A percentile compares a stretch with the other conserved stretches of the same genome.
phyloP scores from a whole-genome alignment of 2,329 filamentous ascomycete species.

The Alternaria sp. region DNA sequence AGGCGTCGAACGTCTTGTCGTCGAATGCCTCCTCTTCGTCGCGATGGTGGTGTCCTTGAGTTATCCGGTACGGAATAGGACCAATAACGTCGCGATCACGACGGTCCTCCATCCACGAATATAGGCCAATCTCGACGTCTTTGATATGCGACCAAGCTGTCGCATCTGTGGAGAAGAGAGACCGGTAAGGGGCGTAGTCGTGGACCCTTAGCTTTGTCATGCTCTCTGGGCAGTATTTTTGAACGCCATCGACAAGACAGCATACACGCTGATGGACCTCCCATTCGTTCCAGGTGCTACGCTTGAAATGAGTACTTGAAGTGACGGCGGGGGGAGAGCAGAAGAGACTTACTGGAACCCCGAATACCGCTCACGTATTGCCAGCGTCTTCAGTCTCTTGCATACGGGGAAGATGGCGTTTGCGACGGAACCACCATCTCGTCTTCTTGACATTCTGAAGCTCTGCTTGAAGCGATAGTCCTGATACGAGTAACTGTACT shows the following conservation, averaged over 20 bases:
- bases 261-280: conserved; percentile 51
- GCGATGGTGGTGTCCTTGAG: conserved; percentile 45
- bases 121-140: conserved; percentile 46
- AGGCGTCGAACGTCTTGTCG: conserved; percentile 46
- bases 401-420: conserved; percentile 47
- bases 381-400: conserved; percentile 43
- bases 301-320: conserved; percentile 17
- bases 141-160: conserved; percentile 44
- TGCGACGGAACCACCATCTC: conserved; percentile 47
- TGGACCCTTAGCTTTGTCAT: conserved; percentile 47
- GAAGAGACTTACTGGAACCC: conserved; percentile 39
- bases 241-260: conserved; percentile 47
- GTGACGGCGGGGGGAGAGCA: background rate
- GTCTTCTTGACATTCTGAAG: conserved; percentile 47
- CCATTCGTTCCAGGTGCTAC: conserved; percentile 49
- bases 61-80: conserved; percentile 46
- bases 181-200: conserved; percentile 49
- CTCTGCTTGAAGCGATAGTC: conserved; percentile 50
- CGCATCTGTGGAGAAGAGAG: conserved; percentile 46
- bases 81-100: conserved; percentile 47
- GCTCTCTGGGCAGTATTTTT: conserved; percentile 41
- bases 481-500: conserved; percentile 50
- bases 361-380: conserved; percentile 46
- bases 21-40: conserved; percentile 50
- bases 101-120: conserved; percentile 49